phyloP scores from a whole-genome alignment of 2,329 filamentous ascomycete genomes.

The Aspergillus latus region DNA sequence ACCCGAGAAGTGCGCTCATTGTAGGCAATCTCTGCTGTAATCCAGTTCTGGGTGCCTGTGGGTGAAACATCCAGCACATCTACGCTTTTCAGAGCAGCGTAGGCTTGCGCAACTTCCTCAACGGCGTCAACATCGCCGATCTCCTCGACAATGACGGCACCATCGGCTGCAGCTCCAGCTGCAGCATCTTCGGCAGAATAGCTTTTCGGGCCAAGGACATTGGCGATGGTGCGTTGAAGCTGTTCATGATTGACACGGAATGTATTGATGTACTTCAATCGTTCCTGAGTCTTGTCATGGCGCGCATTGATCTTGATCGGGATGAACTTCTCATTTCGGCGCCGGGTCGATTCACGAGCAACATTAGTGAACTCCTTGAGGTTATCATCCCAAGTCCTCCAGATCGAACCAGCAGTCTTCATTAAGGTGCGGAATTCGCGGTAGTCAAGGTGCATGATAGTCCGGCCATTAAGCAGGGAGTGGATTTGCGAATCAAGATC shows the following conservation, averaged over 20 bases:
- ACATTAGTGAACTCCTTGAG: constrained; percentile 98
- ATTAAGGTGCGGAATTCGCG: constrained; percentile 85
- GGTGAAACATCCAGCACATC: constrained; percentile 89
- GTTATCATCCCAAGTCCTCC: constrained; percentile 90
- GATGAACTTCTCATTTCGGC: constrained; percentile 96
- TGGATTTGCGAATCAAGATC: constrained; percentile 88
- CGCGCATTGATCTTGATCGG: constrained; percentile 92
- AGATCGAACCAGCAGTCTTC: constrained; percentile 79
- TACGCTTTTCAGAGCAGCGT: constrained; percentile 89
- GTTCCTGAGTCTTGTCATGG: constrained; percentile 83
- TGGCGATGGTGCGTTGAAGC: constrained; percentile 91
- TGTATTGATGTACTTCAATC: constrained; percentile 87
- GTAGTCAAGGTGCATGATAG: constrained; percentile 89
- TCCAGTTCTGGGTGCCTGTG: constrained; percentile 89
- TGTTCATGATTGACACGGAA: constrained; percentile 98
- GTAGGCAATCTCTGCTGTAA: constrained; percentile 90
- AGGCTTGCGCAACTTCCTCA: constrained; percentile 92
- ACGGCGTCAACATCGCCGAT: constrained; percentile 97
- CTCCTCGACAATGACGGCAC: constrained; percentile 77
- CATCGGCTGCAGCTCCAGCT: constrained; percentile 50
- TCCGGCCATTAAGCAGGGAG: constrained; percentile 77
- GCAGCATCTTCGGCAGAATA: constrained; percentile 54
- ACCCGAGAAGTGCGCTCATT: constrained; percentile 96
- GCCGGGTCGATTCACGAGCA: constrained; percentile 88
- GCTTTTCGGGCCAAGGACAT: constrained; percentile 80